Evolutionary conservation across 768 basidiomycete genomes (phyloP), one percentile per base, ranked within the genome.

Genomic region (Hericium rajendrae): DNA sequence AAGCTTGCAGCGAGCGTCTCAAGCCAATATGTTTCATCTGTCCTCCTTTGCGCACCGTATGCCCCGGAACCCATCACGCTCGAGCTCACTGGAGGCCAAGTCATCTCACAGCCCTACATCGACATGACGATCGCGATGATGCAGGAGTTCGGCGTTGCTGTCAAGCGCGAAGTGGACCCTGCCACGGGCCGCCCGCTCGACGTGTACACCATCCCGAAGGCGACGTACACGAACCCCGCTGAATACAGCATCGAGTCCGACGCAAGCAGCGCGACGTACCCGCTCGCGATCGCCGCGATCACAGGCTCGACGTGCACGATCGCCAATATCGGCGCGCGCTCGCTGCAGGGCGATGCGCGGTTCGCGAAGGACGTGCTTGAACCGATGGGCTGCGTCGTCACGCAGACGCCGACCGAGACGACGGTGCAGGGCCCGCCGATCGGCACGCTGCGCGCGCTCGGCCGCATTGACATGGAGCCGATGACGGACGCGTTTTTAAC

Each of bases 401-500:
- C 82, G 4, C 97, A 99, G 74, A 94, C 94, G 0, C 81, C 77
- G 26, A 86, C 82, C 0, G 85, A 88, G 69, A 98, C 95, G 9
- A 97, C 91, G 10, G 97, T 98, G 38, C 85, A 81, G 0, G 97
- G 97, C 0, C 95, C 95, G 3, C 85, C 89, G 0, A 71, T 84
- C 12, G 91, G 93, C 0, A 75, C 83, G 63, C 78, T 99, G 51
- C 84, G 85, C 62, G 89, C 89, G 2, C 78, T 97, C 52, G 90
- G 88, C 53, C 80, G 85, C 64, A 83, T 97, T 20, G 92, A 98
- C 68, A 98, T 98, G 97, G 93, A 97, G 71, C 85, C 87, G n/a
- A 98, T 99, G 97, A 99, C 97, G 6, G 97, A 99, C 69, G 97
- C 95, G 20, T 99, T 99, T 76, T 79, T 98, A 73, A 97, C 94